A percentile compares a stretch with the other conserved stretches of the same genome.
Conservation (phyloP, 345 rosid species). For the Euphorbia pulcherrima region DNA sequence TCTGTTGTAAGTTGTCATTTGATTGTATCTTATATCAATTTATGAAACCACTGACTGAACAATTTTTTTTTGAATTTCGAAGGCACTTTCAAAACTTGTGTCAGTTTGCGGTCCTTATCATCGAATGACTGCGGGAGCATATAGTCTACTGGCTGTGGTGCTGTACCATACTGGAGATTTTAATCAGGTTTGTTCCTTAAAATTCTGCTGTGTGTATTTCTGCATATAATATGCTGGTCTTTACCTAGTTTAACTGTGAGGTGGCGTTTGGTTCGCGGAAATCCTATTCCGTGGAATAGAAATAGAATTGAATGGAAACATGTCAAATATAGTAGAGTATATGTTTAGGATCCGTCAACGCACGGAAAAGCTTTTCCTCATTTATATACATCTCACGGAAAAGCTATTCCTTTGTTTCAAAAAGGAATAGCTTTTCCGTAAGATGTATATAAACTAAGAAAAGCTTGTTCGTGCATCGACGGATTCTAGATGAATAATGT, state of each 20-base stretch:
- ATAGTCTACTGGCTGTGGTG: slow-evolving; percentile 36
- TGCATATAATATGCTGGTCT: background rate
- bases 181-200: slow-evolving; percentile 50
- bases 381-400: too few relatives aligned
- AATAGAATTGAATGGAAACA: too few relatives aligned
- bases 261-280: too few relatives aligned
- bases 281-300: too few relatives aligned
- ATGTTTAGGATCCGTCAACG: too few relatives aligned
- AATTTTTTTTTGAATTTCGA: slow-evolving; percentile 28
- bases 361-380: too few relatives aligned
- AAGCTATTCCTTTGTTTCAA: too few relatives aligned
- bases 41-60: slow-evolving; percentile 5
- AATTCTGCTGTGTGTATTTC: background rate
- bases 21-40: slow-evolving; percentile 8
- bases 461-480: too few relatives aligned
- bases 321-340: too few relatives aligned
- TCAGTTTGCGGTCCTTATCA: slow-evolving; percentile 38
- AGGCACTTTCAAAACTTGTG: slow-evolving; percentile 35
- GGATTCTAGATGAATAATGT: too few relatives aligned
- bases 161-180: slow-evolving; percentile 37
- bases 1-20: slow-evolving; percentile 11
- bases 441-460: too few relatives aligned
- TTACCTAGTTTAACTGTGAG: background rate
- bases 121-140: slow-evolving; percentile 38
- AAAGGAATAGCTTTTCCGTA: too few relatives aligned